These are phyloP conservation scores for Blastocystis sp. DNA, from an alignment of 352 stramenopile species.

Conservation along the genomic window DNA sequence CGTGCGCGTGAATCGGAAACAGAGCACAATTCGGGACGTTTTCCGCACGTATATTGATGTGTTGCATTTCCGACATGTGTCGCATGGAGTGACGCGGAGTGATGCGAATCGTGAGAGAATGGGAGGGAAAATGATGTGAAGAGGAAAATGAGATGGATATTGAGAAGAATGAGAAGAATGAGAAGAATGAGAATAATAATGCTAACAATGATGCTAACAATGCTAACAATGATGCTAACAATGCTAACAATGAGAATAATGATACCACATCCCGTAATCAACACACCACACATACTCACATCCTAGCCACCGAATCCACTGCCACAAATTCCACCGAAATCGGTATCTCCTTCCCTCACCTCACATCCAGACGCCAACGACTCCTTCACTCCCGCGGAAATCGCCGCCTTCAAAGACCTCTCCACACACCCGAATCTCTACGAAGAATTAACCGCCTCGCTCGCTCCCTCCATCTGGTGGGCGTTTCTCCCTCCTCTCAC, in stretches of 20 bases:
- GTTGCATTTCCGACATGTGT: conserved; percentile 89
- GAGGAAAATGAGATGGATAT: too few species aligned
- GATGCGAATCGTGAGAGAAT: background rate
- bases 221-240: too few species aligned
- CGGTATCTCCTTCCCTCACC: too few species aligned
- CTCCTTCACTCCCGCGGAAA: too few species aligned
- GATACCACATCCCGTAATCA: too few species aligned
- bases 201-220: too few species aligned
- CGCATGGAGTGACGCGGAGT: conserved; percentile 62
- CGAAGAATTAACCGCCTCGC: conserved; percentile 66
- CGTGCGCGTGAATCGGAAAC: conserved; percentile 79
- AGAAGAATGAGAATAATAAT: too few species aligned
- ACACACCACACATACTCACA: too few species aligned
- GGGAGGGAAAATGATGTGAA: conserved; percentile 25
- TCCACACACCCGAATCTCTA: conserved; percentile 68
- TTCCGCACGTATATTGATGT: conserved; percentile 98
- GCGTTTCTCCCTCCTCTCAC: background rate
- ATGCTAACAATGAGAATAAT: too few species aligned
- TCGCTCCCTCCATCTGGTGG: conserved; percentile 76
- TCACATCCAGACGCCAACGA: too few species aligned
- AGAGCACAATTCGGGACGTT: conserved; percentile 83
- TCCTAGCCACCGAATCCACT: too few species aligned
- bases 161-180: conserved; percentile 56
- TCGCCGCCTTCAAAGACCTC: conserved; percentile 61
- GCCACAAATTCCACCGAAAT: too few species aligned